Conservation (phyloP, 805 yeast genomes). For the Pichia nanzhaoensis region DNA sequence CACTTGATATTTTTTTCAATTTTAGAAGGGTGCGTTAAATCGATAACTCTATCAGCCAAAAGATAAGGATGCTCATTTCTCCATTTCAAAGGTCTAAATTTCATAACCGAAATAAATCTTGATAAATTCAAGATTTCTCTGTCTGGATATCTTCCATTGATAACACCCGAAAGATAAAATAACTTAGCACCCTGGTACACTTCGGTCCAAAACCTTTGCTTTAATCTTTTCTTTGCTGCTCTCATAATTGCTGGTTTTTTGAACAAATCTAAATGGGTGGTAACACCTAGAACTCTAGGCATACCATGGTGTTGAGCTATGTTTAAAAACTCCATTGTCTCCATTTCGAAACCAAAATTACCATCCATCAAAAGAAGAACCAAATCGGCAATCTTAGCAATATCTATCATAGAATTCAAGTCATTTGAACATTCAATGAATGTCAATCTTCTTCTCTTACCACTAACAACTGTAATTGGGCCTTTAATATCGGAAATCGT, state of each 20-base stretch:
- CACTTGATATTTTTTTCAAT: conserved; percentile 74
- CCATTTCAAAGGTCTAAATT: conserved; percentile 98
- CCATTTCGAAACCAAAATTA: conserved; percentile 98
- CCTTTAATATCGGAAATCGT: conserved; percentile 84
- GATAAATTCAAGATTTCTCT: conserved; percentile 88
- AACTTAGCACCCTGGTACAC: conserved; percentile 97
- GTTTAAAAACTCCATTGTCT: conserved; percentile 96
- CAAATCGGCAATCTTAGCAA: conserved; percentile 91
- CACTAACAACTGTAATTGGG: conserved; percentile 94
- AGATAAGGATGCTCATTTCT: conserved; percentile 96
- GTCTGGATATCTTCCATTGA: conserved; percentile 97
- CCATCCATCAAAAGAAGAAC: conserved; percentile 90
- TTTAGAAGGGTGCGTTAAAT: conserved; percentile 83
- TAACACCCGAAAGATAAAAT: conserved; percentile 89
- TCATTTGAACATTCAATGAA: conserved; percentile 92
- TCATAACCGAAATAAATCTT: conserved; percentile 93
- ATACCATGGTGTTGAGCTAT: conserved; percentile 97
- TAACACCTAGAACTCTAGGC: conserved; percentile 93
- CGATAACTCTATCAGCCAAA: conserved; percentile 82
- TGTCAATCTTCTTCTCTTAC: conserved; percentile 87
- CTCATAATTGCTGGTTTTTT: conserved; percentile 83
- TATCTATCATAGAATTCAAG: conserved; percentile 90
- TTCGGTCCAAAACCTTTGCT: conserved; percentile 97
- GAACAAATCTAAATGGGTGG: conserved; percentile 93
- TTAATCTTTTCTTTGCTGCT: conserved; percentile 84